Evolutionary conservation across 2,329 filamentous ascomycete genomes (phyloP).

Genomic region (Metarhizium brunneum): DNA sequence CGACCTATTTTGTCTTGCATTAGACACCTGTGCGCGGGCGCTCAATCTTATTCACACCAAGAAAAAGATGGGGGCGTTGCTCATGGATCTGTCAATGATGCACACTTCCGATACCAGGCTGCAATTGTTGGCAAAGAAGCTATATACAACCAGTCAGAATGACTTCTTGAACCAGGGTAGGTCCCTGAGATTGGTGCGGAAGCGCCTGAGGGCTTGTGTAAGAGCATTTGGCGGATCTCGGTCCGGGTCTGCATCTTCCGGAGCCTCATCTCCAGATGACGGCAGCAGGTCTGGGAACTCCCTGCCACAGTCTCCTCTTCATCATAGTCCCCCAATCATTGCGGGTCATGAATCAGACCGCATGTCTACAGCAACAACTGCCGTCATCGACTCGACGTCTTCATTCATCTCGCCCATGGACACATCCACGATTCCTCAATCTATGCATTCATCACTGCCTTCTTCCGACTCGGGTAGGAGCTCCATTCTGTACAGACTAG

Average conservation of each 20-base stretch:
- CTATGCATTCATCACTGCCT: slow-evolving; percentile 9
- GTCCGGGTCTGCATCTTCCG: slow-evolving; percentile 8
- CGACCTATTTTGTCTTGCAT: slow-evolving; percentile 17
- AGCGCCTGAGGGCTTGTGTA: slow-evolving; percentile 19
- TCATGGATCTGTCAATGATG: slow-evolving; percentile 12
- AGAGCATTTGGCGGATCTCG: slow-evolving; percentile 11
- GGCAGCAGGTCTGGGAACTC: slow-evolving; percentile 7
- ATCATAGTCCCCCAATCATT: background rate
- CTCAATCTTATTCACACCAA: slow-evolving; percentile 16
- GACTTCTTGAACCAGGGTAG: slow-evolving; percentile 18
- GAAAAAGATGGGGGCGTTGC: slow-evolving; percentile 8
- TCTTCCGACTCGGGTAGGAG: slow-evolving; percentile 13
- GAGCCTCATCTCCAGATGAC: slow-evolving; percentile 7
- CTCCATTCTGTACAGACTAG: slow-evolving; percentile 13
- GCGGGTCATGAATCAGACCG: slow-evolving; percentile 7
- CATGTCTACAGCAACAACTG: slow-evolving; percentile 9
- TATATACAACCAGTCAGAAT: slow-evolving; percentile 18
- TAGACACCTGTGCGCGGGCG: slow-evolving; percentile 22
- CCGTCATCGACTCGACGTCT: slow-evolving; percentile 6
- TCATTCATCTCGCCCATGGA: slow-evolving; percentile 12
- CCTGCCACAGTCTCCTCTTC: slow-evolving; percentile 14
- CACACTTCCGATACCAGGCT: slow-evolving; percentile 16
- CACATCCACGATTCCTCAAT: slow-evolving; percentile 3
- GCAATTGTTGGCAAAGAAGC: slow-evolving; percentile 13
- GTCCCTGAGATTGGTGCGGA: slow-evolving; percentile 15